Conservation (phyloP, 2,329 filamentous ascomycete genomes). For the Fusarium decemcellulare region DNA sequence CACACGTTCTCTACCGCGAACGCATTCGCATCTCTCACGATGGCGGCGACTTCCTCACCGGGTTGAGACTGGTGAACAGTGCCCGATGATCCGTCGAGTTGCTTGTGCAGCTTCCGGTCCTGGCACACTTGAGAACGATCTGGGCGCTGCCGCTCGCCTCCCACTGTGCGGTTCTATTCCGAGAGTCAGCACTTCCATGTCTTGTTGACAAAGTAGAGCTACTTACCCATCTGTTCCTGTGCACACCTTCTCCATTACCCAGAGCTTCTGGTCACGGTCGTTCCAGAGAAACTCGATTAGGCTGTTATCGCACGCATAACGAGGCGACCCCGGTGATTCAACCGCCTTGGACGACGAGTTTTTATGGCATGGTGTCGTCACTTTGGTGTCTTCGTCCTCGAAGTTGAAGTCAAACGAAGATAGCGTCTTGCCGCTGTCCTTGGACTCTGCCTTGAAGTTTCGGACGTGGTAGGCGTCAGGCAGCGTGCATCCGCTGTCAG, state of each 20-base stretch:
- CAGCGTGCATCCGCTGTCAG: slow-evolving; percentile 50
- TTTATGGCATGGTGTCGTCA: slow-evolving; percentile 59
- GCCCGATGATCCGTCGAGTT: slow-evolving; percentile 50
- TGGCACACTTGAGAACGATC: slow-evolving; percentile 39
- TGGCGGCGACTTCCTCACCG: slow-evolving; percentile 37
- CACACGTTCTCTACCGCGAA: slow-evolving; percentile 11
- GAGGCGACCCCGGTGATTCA: slow-evolving; percentile 41
- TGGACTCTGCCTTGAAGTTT: slow-evolving; percentile 54
- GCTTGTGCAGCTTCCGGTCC: slow-evolving; percentile 41
- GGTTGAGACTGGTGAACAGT: slow-evolving; percentile 50
- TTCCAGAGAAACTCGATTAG: slow-evolving; percentile 61
- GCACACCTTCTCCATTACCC: slow-evolving; percentile 63
- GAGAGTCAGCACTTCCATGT: slow-evolving; percentile 9
- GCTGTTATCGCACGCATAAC: slow-evolving; percentile 60
- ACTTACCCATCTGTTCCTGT: slow-evolving; percentile 54
- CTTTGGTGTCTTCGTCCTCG: slow-evolving; percentile 55
- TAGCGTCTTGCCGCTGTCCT: slow-evolving; percentile 52
- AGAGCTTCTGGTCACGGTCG: slow-evolving; percentile 48
- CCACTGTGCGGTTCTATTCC: slow-evolving; percentile 44
- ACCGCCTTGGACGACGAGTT: slow-evolving; percentile 58
- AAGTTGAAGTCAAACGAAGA: slow-evolving; percentile 57
- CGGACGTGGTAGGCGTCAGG: slow-evolving; percentile 57
- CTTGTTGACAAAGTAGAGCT: not conserved
- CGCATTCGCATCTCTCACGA: slow-evolving; percentile 1
- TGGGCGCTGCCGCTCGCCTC: slow-evolving; percentile 50